Conservation (phyloP, 1,284 basidiomycete genomes). For the Apiotrichum brassicae region DNA sequence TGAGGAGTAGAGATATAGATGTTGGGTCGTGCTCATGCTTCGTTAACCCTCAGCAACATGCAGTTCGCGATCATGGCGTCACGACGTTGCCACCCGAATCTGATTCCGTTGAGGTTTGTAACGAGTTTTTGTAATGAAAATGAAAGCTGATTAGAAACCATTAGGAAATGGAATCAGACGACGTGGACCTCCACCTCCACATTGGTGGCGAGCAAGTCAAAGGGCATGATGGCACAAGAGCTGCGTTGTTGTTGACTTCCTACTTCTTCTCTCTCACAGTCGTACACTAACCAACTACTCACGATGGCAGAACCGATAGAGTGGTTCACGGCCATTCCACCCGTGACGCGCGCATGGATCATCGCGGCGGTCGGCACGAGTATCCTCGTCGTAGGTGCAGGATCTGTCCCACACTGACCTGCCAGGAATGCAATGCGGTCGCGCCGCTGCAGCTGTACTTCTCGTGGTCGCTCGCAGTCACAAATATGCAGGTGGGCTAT, state of each 20-base stretch:
- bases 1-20: too few relatives aligned
- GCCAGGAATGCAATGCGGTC: constrained; percentile 81
- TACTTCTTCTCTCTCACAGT: background rate
- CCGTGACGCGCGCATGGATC: constrained; percentile 78
- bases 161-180: too few relatives aligned
- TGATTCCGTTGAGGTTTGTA: background rate
- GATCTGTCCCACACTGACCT: too few relatives aligned
- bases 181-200: too few relatives aligned
- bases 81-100: background rate
- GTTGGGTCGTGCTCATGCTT: too few relatives aligned
- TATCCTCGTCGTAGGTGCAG: constrained; percentile 66
- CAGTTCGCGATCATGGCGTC: background rate
- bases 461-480: constrained; percentile 74
- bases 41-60: too few relatives aligned
- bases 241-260: too few relatives aligned
- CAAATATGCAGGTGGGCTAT: constrained; percentile 63
- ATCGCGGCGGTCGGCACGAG: constrained; percentile 68
- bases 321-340: constrained; percentile 78
- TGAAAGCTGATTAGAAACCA: too few relatives aligned
- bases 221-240: too few relatives aligned
- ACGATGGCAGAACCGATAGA: constrained; percentile 35
- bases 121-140: too few relatives aligned
- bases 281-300: background rate
- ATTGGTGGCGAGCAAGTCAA: too few relatives aligned
- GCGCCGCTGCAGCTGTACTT: constrained; percentile 88